Base-by-base conservation (phyloP, 176 grass and related monocot species). In the Canna indica region DNA sequence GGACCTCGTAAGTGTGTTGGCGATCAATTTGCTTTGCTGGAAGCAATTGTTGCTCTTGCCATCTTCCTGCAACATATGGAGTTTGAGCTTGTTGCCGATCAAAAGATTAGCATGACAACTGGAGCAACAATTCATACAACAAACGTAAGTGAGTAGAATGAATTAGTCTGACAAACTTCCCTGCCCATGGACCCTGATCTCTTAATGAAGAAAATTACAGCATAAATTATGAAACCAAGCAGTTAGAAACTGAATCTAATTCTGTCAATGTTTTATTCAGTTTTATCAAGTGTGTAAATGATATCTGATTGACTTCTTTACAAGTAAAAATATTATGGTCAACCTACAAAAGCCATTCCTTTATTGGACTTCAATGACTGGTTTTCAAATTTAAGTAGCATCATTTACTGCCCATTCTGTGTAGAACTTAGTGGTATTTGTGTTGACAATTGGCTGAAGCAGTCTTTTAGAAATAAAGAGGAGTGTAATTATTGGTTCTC, bases 1-100 rank as follows among this genome's bases (percentile, higher is more conserved):
- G 93, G 93, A 45, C 93, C 93, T 76, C 93, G 93, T 32, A 97
- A 92, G 87, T 97, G 93, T 87, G 88, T 97, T 75, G 93, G 93
- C 70, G 93, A 97, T 73, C 93, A 97, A 62, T 97, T 97, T 81
- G 88, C 88, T 65, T 83, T 97, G 45, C 70, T 97, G 50, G 93
- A 97, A 90, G 93, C 93, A 72, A 87, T 92, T 67, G 79, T 97
- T 67, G 93, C 86, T 68, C 83, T 97, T 83, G 84, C 93, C 52
- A 79, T 92, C 35, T 79, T 91, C 74, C 47, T 97, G 60, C 88
- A 97, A 72, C 81, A 87, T 72, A 36, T 92, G 70, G 86, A 92
- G 70, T 75, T 97, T 31, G 69, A 83, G 56, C 81, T 97, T 67
- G 93, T 87, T 38, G 62, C 86, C 46, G 86, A 87, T 80, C 93